Evolutionary conservation across 192 early-diverging fungal species (phyloP).

Genomic region (Umbelopsis sp.): DNA sequence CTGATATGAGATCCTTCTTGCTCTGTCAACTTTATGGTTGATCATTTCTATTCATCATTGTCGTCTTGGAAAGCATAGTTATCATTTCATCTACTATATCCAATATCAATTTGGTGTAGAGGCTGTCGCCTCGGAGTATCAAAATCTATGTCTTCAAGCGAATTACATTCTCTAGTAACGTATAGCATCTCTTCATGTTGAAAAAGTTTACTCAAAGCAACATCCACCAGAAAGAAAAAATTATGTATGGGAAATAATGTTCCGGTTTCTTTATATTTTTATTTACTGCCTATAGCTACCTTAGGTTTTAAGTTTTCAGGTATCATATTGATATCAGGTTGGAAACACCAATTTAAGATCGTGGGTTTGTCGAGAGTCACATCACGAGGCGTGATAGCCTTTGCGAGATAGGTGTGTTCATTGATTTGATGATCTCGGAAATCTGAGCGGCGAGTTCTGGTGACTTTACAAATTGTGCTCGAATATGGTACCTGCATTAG

Average conservation of each 20-base stretch:
- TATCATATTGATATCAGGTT: constrained; percentile 5
- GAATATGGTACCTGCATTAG: constrained; percentile 45
- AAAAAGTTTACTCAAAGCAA: not conserved
- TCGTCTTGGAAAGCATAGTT: too few relatives aligned
- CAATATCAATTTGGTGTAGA: not conserved
- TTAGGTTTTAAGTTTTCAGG: not conserved
- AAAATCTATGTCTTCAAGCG: constrained; percentile 10
- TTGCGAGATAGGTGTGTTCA: constrained; percentile 37
- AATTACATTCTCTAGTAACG: not conserved
- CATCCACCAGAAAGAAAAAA: not conserved
- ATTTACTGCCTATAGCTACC: not conserved
- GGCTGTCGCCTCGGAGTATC: not conserved
- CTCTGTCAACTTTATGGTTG: not conserved
- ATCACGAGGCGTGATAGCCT: constrained; percentile 36
- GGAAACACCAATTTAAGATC: not conserved
- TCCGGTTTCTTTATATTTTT: not conserved
- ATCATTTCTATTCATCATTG: not conserved
- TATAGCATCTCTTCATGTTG: not conserved
- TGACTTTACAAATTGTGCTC: constrained; percentile 47
- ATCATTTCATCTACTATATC: too few relatives aligned
- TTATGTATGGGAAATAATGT: not conserved
- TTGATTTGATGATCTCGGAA: constrained; percentile 35
- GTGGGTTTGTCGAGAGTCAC: constrained; percentile 2
- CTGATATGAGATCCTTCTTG: not conserved
- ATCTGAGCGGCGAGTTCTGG: constrained; percentile 35